Percentiles rank a stretch among this genome's conserved stretches.
Evolutionary conservation across 805 yeast genomes (phyloP).

Genomic region (Metschnikowia sp.): DNA sequence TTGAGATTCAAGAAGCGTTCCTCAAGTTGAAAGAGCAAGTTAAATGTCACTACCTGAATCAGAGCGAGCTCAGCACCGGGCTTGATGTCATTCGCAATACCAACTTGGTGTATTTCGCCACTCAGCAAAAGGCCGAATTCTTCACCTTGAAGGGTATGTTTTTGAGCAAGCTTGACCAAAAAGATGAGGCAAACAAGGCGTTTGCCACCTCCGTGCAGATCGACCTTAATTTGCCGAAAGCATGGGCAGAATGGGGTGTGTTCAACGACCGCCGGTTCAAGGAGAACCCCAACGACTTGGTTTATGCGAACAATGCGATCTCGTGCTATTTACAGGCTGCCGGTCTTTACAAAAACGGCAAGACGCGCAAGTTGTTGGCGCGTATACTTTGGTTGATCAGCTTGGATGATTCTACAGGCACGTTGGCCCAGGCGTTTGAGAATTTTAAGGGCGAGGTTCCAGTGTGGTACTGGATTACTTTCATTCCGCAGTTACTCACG

Average conservation of each 20-base stretch:
- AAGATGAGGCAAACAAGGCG: slow-evolving; percentile 95
- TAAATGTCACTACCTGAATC: slow-evolving; percentile 92
- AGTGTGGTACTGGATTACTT: slow-evolving; percentile 98
- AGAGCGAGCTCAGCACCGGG: slow-evolving; percentile 88
- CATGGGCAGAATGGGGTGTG: slow-evolving; percentile 99
- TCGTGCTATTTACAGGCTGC: slow-evolving; percentile 98
- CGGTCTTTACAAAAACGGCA: slow-evolving; percentile 88
- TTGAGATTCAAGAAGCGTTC: slow-evolving; percentile 97
- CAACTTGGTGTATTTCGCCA: slow-evolving; percentile 90
- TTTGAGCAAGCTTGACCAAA: slow-evolving; percentile 81
- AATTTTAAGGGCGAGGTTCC: slow-evolving; percentile 94
- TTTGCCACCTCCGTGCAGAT: slow-evolving; percentile 97
- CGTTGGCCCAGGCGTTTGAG: slow-evolving; percentile 83
- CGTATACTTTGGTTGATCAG: slow-evolving; percentile 92
- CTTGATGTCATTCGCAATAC: slow-evolving; percentile 96
- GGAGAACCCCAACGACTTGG: slow-evolving; percentile 76
- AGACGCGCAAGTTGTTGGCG: slow-evolving; percentile 82
- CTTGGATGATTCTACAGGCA: slow-evolving; percentile 79
- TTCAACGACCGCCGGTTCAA: slow-evolving; percentile 86
- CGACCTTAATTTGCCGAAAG: slow-evolving; percentile 90
- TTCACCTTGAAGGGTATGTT: slow-evolving; percentile 98
- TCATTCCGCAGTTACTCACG: slow-evolving; percentile 88
- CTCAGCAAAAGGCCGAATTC: slow-evolving; percentile 97
- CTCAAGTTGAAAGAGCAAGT: slow-evolving; percentile 95
- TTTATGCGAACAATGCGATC: slow-evolving; percentile 88